Percentiles rank a stretch among this genome's conserved stretches.
phyloP scores from a whole-genome alignment of 2,329 filamentous ascomycete species.

The Colletotrichum viniferum region DNA sequence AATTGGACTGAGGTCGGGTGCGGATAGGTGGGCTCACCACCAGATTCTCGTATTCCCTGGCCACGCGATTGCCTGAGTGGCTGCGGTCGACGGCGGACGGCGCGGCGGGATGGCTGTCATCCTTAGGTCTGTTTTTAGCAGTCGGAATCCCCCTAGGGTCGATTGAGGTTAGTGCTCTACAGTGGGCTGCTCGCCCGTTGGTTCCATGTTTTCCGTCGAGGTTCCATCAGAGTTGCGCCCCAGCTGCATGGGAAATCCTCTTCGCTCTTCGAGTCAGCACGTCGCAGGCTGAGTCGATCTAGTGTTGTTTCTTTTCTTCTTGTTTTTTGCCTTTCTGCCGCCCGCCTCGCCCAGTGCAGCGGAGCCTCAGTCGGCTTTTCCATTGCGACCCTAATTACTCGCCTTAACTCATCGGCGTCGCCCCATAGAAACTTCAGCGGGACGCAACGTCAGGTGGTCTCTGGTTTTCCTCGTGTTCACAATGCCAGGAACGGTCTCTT shows the following conservation, averaged over 20 bases:
- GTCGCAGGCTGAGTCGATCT: neutral
- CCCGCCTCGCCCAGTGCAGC: neutral
- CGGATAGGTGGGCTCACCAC: neutral
- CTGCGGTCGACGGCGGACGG: neutral
- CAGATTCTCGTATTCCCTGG: constrained; percentile 10
- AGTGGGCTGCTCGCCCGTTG: neutral
- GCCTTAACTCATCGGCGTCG: neutral
- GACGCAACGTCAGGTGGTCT: constrained; percentile 11
- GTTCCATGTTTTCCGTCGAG: neutral
- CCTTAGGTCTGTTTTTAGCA: constrained; percentile 18
- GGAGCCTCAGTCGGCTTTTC: neutral
- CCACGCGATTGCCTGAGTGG: neutral
- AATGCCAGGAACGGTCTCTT: neutral
- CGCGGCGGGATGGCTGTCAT: neutral
- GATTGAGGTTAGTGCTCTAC: neutral
- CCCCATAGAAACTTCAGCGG: neutral
- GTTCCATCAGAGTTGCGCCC: neutral
- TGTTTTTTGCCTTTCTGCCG: neutral
- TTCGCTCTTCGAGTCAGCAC: neutral
- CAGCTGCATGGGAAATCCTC: neutral
- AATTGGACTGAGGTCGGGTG: neutral
- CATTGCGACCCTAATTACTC: neutral
- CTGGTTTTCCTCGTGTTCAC: neutral
- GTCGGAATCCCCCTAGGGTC: neutral
- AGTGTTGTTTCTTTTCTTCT: neutral